Base-by-base conservation (phyloP, 2,329 filamentous ascomycete genomes). In the Metarhizium guizhouense region DNA sequence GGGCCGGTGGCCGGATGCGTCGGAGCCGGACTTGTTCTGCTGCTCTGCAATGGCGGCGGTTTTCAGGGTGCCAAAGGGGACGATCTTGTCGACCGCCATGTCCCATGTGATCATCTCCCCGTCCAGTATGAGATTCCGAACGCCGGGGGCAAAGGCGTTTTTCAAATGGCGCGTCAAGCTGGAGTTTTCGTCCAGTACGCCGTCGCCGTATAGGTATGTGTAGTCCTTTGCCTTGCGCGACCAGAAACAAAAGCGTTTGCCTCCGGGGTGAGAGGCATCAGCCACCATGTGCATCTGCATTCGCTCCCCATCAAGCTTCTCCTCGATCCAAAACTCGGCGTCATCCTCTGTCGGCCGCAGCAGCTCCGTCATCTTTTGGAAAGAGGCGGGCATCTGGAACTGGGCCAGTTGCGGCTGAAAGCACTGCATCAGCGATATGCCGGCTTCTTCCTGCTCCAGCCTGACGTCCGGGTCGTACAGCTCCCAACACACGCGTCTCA, bases 91-190 rank as follows among this genome's bases (percentile, higher is more conserved):
- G 52, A 88, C 78, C 48, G 86, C 83, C 58, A 91, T 88, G 66
- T 97, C 90, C 94, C 94, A 99, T 0, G 92, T 96, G 56, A 99
- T 91, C 94, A 99, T 99, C 69, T 99, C 94, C 10, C 94, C 94
- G 64, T 99, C 94, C 0, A 99, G 78, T 52, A 99, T 96, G 60
- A 96, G 79, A 65, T 89, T 96, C 16, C 86, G 79, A 0, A 97
- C 90, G 2, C 86, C 85, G 1, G 83, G 74, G 2, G 84, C 77
- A 67, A 99, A 97, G 0, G 90, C 90, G 45, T 83, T 77, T 53
- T 83, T 83, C 20, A 97, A 75, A 67, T 95, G 86, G 38, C 90
- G 81, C 0, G 93, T 96, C 53, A 97, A 70, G 6, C 91, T 85
- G 7, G 87, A 86, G 45, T 85, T 84, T 6, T 86, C 80, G 60